Evolutionary conservation across 2,329 filamentous ascomycete genomes (phyloP).

Genomic region (Huntiella savannae): DNA sequence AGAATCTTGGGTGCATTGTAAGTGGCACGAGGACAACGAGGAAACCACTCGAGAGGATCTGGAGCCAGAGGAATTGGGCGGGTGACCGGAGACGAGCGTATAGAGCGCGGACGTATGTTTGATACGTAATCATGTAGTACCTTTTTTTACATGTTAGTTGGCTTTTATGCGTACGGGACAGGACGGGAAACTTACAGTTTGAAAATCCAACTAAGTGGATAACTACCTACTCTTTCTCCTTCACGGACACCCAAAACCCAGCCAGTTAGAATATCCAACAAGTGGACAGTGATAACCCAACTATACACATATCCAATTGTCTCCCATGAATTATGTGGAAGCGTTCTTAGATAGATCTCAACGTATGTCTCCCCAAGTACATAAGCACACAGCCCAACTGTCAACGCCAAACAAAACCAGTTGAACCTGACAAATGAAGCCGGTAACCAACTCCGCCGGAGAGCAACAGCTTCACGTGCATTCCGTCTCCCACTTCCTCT

Average conservation of each 20-base stretch:
- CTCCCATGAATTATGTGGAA: slow-evolving; percentile 46
- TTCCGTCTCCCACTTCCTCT: slow-evolving; percentile 5
- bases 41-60: slow-evolving; percentile 41
- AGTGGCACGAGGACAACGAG: slow-evolving; percentile 45
- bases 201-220: slow-evolving; percentile 52
- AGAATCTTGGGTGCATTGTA: slow-evolving; percentile 40
- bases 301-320: slow-evolving; percentile 52
- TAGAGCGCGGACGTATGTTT: slow-evolving; percentile 50
- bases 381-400: slow-evolving; percentile 44
- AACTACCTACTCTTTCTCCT: slow-evolving; percentile 47
- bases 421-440: slow-evolving; percentile 50
- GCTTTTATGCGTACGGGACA: neutral
- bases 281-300: slow-evolving; percentile 47
- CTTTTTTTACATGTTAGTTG: slow-evolving; percentile 15
- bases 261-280: slow-evolving; percentile 44
- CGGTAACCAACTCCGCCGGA: slow-evolving; percentile 38
- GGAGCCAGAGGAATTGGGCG: slow-evolving; percentile 44
- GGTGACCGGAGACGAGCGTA: slow-evolving; percentile 49
- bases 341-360: slow-evolving; percentile 46
- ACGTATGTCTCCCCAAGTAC: slow-evolving; percentile 50
- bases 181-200: slow-evolving; percentile 33
- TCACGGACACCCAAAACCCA: slow-evolving; percentile 49
- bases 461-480: slow-evolving; percentile 17
- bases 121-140: slow-evolving; percentile 51
- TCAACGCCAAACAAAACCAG: slow-evolving; percentile 48